These are phyloP conservation scores for Starmera amethionina DNA, from an alignment of 805 yeast genomes.

Conservation along the genomic window DNA sequence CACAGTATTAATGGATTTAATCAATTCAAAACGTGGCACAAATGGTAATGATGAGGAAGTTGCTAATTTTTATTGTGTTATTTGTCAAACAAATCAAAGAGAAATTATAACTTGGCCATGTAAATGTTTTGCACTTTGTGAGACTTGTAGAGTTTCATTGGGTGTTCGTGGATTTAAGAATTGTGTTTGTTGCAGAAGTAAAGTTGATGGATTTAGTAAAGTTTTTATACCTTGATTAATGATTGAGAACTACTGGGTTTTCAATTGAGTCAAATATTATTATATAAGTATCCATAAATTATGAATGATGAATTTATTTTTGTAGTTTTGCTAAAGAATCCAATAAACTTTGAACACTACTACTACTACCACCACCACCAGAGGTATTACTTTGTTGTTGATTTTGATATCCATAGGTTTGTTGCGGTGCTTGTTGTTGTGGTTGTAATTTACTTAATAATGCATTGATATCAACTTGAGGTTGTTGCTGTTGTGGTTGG, in stretches of 20 bases:
- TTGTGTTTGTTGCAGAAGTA: slow-evolving; percentile 78
- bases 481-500: slow-evolving; percentile 12
- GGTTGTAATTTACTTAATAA: slow-evolving; percentile 9
- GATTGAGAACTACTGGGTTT: neutral
- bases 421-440: slow-evolving; percentile 5
- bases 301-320: slow-evolving; percentile 2
- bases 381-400: slow-evolving; percentile 10
- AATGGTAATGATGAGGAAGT: slow-evolving; percentile 12
- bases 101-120: slow-evolving; percentile 91
- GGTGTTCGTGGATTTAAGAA: slow-evolving; percentile 64
- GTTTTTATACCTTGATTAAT: slow-evolving; percentile 19
- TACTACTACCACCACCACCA: slow-evolving; percentile 19
- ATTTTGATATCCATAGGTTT: neutral
- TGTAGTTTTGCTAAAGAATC: slow-evolving; percentile 28
- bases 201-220: slow-evolving; percentile 48
- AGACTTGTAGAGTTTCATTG: slow-evolving; percentile 65
- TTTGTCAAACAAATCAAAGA: slow-evolving; percentile 68
- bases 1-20: slow-evolving; percentile 19
- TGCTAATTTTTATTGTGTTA: slow-evolving; percentile 56
- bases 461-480: slow-evolving; percentile 6
- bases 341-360: slow-evolving; percentile 26
- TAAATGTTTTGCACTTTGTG: slow-evolving; percentile 81
- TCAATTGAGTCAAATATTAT: neutral
- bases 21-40: slow-evolving; percentile 19
- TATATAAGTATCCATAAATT: neutral